Conservation (phyloP, 1,284 basidiomycete genomes). For the Tilletia indica region DNA sequence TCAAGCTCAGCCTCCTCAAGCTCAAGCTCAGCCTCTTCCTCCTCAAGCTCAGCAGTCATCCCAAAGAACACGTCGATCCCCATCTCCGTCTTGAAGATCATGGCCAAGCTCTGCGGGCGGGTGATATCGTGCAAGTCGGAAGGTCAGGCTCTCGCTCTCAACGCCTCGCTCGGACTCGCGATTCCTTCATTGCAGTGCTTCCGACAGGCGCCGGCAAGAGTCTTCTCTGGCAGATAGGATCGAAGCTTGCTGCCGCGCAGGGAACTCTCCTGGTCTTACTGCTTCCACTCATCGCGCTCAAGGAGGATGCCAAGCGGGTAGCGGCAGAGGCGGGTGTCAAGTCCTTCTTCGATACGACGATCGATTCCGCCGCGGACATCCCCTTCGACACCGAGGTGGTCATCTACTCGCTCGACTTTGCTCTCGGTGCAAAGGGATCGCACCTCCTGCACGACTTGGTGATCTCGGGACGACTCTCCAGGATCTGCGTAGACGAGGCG, state of each 20-base stretch:
- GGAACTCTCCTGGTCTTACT: not conserved
- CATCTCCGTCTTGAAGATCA: too few relatives aligned
- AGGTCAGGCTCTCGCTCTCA: not conserved
- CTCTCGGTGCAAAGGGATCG: not conserved
- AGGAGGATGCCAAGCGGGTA: not conserved
- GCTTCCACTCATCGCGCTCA: not conserved
- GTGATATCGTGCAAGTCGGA: not conserved
- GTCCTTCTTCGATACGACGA: not conserved
- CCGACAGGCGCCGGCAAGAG: not conserved
- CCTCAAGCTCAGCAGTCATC: too few relatives aligned
- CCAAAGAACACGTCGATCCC: too few relatives aligned
- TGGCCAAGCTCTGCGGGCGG: not conserved
- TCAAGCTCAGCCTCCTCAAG: not conserved
- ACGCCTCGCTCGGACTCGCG: not conserved
- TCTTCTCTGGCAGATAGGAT: not conserved
- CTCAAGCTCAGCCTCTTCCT: not conserved
- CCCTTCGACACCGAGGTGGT: not conserved
- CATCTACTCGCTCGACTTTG: not conserved
- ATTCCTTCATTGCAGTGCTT: not conserved
- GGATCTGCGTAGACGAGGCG: not conserved
- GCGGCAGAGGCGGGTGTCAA: not conserved
- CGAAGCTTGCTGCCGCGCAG: not conserved
- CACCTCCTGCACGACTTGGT: not conserved
- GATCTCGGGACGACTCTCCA: not conserved
- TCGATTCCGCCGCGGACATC: not conserved